Conservation (phyloP, 1,284 basidiomycete genomes). For the Cryptococcus maquisensis region DNA sequence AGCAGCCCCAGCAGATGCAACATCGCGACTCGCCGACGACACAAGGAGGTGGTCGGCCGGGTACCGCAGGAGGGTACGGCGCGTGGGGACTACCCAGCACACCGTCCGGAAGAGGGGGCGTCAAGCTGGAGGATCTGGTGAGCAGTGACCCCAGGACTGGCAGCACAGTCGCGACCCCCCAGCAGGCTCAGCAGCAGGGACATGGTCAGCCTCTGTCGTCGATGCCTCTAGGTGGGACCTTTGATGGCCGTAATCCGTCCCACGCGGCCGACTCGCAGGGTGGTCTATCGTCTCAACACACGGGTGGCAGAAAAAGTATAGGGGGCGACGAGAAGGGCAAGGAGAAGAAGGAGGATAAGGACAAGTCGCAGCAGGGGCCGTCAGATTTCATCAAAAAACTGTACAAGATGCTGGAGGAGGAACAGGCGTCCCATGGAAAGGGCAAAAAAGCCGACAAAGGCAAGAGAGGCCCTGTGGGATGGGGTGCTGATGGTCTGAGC, state of each 20-base stretch:
- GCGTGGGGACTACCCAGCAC: not conserved
- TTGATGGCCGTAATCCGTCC: not conserved
- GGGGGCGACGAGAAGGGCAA: not conserved
- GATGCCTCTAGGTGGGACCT: conserved; percentile 4
- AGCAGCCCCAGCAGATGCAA: conserved; percentile 2
- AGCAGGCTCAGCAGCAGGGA: not conserved
- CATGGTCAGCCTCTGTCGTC: conserved; percentile 1
- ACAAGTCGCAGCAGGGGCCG: conserved; percentile 29
- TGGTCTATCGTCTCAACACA: not conserved
- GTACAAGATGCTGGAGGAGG: conserved; percentile 62
- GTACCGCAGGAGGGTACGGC: not conserved
- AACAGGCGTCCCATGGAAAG: conserved; percentile 35
- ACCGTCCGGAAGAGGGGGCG: conserved; percentile 6
- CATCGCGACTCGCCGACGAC: not conserved
- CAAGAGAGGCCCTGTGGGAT: conserved; percentile 57
- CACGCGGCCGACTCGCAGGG: not conserved
- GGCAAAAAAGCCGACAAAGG: conserved; percentile 28
- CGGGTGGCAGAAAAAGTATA: no score
- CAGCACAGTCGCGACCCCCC: no score
- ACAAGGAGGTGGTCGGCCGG: conserved; percentile 14
- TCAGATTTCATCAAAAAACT: conserved; percentile 92
- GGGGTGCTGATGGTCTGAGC: conserved; percentile 80
- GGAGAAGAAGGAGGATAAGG: conserved; percentile 4
- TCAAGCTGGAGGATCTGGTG: conserved; percentile 25
- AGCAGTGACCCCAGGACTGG: conserved; percentile 1